Percentiles rank a stretch among this genome's conserved stretches.
phyloP scores from a whole-genome alignment of 2,329 filamentous ascomycete genomes.

The Colletotrichum paranaense region DNA sequence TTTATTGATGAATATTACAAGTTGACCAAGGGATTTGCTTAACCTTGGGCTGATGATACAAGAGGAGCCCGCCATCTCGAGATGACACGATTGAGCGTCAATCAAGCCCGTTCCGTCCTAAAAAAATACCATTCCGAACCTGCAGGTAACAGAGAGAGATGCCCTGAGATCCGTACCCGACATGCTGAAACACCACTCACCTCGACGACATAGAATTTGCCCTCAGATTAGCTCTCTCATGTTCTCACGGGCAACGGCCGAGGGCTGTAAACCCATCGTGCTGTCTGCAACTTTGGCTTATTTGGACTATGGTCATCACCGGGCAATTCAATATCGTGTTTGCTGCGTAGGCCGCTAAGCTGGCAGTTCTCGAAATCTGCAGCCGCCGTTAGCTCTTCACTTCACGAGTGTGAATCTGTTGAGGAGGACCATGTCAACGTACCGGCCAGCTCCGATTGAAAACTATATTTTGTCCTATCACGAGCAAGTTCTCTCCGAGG shows the following conservation, averaged over 20 bases:
- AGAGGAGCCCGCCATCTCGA: no score
- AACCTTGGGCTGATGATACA: no score
- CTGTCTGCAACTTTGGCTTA: slow-evolving; percentile 56
- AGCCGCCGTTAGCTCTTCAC: not conserved
- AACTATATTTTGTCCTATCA: slow-evolving; percentile 46
- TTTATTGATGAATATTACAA: not conserved
- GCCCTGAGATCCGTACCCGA: no score
- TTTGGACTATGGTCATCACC: slow-evolving; percentile 51
- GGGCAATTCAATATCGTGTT: slow-evolving; percentile 41
- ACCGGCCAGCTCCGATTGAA: slow-evolving; percentile 52
- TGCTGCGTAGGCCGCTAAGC: slow-evolving; percentile 26
- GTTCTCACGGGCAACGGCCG: slow-evolving; percentile 52
- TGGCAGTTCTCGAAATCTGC: slow-evolving; percentile 24
- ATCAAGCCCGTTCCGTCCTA: accelerated
- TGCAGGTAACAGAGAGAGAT: not conserved
- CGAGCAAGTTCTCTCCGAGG: slow-evolving; percentile 27
- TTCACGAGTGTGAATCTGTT: accelerated
- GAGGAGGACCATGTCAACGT: not conserved
- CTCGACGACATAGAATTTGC: slow-evolving; percentile 33
- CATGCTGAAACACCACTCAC: not conserved
- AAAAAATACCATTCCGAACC: no score
- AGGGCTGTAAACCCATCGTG: slow-evolving; percentile 38
- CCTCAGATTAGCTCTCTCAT: slow-evolving; percentile 56
- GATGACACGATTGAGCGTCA: no score
- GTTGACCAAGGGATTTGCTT: no score